phyloP scores from a whole-genome alignment of 2,329 filamentous ascomycete species.

The Pyricularia pennisetigena region DNA sequence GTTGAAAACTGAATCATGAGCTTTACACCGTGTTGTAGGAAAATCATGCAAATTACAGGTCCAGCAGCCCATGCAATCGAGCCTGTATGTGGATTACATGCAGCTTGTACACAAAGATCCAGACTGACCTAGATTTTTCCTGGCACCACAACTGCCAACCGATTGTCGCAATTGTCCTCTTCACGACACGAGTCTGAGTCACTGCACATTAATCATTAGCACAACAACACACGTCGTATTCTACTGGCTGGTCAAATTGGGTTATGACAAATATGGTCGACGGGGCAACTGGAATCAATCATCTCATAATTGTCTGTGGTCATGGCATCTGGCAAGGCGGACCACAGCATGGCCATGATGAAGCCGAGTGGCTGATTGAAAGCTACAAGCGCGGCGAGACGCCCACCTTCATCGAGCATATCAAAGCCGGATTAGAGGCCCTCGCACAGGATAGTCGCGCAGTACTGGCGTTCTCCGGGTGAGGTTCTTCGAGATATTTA shows the following conservation, averaged over 20 bases:
- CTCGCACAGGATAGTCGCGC: conserved; percentile 35
- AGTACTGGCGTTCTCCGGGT: conserved; percentile 67
- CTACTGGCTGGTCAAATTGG: background rate
- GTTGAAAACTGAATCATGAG: background rate
- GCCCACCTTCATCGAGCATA: conserved; percentile 68
- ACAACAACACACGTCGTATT: background rate
- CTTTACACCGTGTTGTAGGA: background rate
- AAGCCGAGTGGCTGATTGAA: conserved; percentile 63
- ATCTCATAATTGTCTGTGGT: conserved; percentile 74
- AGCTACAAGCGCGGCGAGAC: conserved; percentile 71
- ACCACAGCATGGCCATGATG: conserved; percentile 36
- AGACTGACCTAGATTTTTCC: background rate
- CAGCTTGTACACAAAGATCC: background rate
- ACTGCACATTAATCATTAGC: background rate
- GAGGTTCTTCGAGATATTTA: background rate
- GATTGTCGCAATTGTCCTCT: background rate
- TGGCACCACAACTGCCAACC: background rate
- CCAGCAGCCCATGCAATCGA: background rate
- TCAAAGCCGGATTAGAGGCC: conserved; percentile 50
- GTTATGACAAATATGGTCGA: background rate
- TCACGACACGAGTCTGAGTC: background rate
- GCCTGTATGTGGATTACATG: background rate
- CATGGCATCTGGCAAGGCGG: conserved; percentile 69
- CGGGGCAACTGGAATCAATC: conserved; percentile 16
- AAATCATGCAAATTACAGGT: background rate